Base-by-base conservation (phyloP, 768 basidiomycete species). In the Suillus discolor region DNA sequence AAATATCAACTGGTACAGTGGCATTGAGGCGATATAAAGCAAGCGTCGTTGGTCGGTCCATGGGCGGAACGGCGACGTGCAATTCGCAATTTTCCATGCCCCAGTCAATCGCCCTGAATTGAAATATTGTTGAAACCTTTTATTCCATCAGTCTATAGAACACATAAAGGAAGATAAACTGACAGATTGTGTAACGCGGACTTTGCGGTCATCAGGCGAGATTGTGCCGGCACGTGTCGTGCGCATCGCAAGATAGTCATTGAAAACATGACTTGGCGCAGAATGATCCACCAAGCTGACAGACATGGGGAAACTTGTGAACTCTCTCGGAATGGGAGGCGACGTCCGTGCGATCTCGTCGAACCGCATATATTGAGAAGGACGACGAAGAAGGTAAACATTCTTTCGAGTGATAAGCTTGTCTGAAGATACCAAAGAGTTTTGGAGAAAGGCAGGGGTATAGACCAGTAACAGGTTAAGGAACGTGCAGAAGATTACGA, bases 21-120 rank as follows among this genome's bases (percentile, higher is more conserved):
- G 31, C 31, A 18, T 55, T 34, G 6, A 55, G 54, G 31, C 54
- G 54, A 18, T 34, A 55, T 12, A 55, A 34, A n/a, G 11, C 31
- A 55, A 34, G 54, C 13, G 54, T 55, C 13, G 54, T 55, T 20
- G 31, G 12, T 31, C 54, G 54, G 6, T 55, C 54, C 31, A 34
- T 18, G 20, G 31, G 54, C 20, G 54, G 54, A 12, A 55, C 31
- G 31, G 54, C 18, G 11, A 54, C 31, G 18, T 54, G 53, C 31
- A 55, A 34, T 34, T 55, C 54, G 1, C 54, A 55, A 34, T 4
- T 34, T 34, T 55, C 54, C 54, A 55, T 55, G 54, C 54, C 54
- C 53, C 54, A 55, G 54, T 55, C 54, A 12, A 55, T 55, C 31
- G 54, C 31, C 5, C 54, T 55, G 31, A 55, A 55, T n/a, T 55